These are phyloP conservation scores for Aspergillus unguis DNA, from an alignment of 2,329 filamentous ascomycete species.

Conservation along the genomic window DNA sequence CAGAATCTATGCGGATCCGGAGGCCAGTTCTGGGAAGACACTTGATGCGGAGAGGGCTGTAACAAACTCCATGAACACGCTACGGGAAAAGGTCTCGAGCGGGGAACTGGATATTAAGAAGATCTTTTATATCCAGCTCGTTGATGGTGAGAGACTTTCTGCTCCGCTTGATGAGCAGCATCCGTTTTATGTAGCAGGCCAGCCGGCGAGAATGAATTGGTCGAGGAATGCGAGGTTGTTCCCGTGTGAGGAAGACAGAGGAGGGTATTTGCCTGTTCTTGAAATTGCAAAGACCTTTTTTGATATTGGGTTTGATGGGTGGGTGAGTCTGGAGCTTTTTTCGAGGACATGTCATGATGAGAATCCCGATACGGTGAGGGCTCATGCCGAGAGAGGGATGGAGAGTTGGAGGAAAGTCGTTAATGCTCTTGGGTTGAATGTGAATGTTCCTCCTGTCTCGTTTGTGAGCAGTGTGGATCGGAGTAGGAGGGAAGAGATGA, in stretches of 20 bases:
- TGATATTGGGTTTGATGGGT: conserved; percentile 61
- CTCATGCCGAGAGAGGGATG: conserved; percentile 53
- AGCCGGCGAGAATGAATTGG: conserved; percentile 71
- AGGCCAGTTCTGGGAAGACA: conserved; percentile 50
- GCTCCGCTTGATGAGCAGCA: conserved; percentile 58
- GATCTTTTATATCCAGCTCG: conserved; percentile 73
- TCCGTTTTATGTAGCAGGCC: conserved; percentile 55
- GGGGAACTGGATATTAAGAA: conserved; percentile 57
- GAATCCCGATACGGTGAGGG: conserved; percentile 52
- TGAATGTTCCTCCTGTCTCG: not conserved
- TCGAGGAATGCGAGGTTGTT: conserved; percentile 70
- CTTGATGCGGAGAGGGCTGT: conserved; percentile 56
- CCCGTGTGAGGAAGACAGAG: conserved; percentile 59
- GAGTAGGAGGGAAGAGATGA: not conserved
- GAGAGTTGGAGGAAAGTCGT: conserved; percentile 51
- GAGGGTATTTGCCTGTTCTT: conserved; percentile 65
- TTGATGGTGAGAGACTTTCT: conserved; percentile 65
- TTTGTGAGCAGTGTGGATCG: not conserved
- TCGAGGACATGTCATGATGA: conserved; percentile 56
- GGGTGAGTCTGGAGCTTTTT: conserved; percentile 71
- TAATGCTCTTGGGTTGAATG: conserved; percentile 13
- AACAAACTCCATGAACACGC: conserved; percentile 40
- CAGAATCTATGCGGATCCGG: conserved; percentile 67
- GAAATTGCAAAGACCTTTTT: conserved; percentile 62
- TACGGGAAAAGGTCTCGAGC: not conserved